Conservation (phyloP, 75 land plant species). For the Cupressus sempervirens region DNA sequence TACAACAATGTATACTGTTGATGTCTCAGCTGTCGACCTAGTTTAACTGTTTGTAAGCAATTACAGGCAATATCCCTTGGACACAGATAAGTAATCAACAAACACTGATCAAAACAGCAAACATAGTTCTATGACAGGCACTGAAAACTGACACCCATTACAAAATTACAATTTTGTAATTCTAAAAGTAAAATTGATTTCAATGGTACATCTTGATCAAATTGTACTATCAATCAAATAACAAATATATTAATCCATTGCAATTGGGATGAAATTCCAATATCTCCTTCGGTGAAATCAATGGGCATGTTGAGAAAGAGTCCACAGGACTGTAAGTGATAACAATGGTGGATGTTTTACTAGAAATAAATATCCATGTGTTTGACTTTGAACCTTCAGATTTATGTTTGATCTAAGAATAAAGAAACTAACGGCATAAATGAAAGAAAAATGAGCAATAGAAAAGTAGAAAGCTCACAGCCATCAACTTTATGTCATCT, state of each 20-base stretch:
- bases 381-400: too few relatives aligned
- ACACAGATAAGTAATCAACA: neutral
- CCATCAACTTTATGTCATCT: too few relatives aligned
- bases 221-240: neutral
- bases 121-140: neutral
- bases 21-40: neutral
- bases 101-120: neutral
- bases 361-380: neutral
- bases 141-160: neutral
- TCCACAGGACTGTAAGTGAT: neutral
- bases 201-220: neutral
- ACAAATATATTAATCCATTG: too few relatives aligned
- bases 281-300: neutral
- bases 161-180: neutral
- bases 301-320: neutral
- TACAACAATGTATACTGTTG: neutral
- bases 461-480: too few relatives aligned
- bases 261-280: neutral
- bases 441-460: too few relatives aligned
- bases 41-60: neutral
- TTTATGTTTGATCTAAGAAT: too few relatives aligned
- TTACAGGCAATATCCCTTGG: neutral
- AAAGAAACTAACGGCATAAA: too few relatives aligned
- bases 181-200: neutral
- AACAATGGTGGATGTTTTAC: neutral